A percentile compares a stretch with the other conserved stretches of the same genome.
Conservation (phyloP, 768 basidiomycete species). For the Xerocomellus dryophilus region DNA sequence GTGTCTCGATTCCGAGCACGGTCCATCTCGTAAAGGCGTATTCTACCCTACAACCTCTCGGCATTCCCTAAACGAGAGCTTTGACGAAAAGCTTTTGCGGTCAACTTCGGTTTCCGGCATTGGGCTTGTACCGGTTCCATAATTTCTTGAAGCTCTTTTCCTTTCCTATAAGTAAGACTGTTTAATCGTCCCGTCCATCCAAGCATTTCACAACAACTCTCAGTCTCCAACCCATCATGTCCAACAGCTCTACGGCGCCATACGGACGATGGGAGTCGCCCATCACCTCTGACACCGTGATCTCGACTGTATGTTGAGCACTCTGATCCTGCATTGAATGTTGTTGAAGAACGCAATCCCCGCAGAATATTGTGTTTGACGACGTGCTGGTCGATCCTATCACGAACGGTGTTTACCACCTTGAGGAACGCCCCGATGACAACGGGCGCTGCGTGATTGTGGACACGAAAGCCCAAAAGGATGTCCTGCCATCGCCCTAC, state of each 20-base stretch:
- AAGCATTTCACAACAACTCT: neutral
- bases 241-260: conserved; percentile 33
- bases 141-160: neutral
- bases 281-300: conserved; percentile 48
- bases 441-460: conserved; percentile 52
- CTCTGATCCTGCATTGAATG: neutral
- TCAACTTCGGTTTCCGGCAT: neutral
- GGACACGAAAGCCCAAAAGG: conserved; percentile 39
- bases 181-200: neutral
- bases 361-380: conserved; percentile 28
- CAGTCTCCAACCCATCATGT: neutral
- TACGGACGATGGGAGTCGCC: conserved; percentile 62
- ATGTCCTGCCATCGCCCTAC: conserved; percentile 51
- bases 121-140: too few relatives aligned
- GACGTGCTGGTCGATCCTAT: conserved; percentile 55
- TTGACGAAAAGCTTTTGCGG: neutral
- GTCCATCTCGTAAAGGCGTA: neutral
- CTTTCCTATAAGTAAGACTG: neutral
- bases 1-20: neutral
- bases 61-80: neutral
- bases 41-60: too few relatives aligned
- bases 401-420: conserved; percentile 45
- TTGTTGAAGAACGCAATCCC: neutral
- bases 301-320: conserved; percentile 35
- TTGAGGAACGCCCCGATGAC: conserved; percentile 51